phyloP scores from a whole-genome alignment of 441 rosid species.

The Manihot esculenta region DNA sequence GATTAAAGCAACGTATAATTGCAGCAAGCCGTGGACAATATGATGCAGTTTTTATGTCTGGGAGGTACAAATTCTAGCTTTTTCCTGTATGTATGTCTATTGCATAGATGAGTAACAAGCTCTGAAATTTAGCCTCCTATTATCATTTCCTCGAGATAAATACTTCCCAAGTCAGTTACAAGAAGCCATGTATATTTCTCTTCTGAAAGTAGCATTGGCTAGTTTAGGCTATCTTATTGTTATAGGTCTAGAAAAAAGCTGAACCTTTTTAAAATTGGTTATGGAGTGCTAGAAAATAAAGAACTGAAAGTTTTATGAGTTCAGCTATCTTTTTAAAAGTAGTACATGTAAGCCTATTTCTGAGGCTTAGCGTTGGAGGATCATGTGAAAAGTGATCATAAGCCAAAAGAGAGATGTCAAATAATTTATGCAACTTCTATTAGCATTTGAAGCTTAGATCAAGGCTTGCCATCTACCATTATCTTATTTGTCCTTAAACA shows the following conservation, averaged over 20 bases:
- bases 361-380: not conserved
- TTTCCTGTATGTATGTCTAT: constrained; percentile 4
- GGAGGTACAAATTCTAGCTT: constrained; percentile 55
- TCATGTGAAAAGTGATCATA: not conserved
- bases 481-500: constrained; percentile 12
- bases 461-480: not conserved
- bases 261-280: not conserved
- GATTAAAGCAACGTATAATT: constrained; percentile 70
- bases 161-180: not conserved
- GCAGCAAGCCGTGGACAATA: constrained; percentile 87
- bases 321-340: too few relatives aligned
- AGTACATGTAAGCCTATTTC: too few relatives aligned
- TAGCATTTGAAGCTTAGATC: not conserved
- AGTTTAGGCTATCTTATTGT: not conserved
- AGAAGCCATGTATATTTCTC: not conserved
- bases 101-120: not conserved
- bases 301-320: too few relatives aligned
- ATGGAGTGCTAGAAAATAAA: too few relatives aligned
- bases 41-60: constrained; percentile 92
- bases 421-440: not conserved
- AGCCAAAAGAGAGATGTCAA: not conserved
- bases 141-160: not conserved
- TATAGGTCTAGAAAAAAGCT: not conserved
- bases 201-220: not conserved
- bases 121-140: not conserved